A percentile compares a stretch with the other conserved stretches of the same genome.
Evolutionary conservation across 495 filamentous ascomycete species (phyloP).

Genomic region (Podospora anserina): DNA sequence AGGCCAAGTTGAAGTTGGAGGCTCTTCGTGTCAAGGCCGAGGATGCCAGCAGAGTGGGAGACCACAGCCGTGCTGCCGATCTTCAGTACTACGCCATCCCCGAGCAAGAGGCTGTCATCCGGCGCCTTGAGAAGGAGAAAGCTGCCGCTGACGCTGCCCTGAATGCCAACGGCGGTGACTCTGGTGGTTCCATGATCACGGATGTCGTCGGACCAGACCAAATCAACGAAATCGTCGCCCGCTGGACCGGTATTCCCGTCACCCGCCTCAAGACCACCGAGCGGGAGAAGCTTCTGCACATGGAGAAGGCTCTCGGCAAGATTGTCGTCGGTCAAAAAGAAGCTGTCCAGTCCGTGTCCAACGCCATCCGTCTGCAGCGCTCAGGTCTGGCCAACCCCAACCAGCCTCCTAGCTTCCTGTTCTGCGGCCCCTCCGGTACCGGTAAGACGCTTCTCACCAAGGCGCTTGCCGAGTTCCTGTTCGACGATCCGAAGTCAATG

Average conservation of each 20-base stretch:
- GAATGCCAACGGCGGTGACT: slow-evolving; percentile 55
- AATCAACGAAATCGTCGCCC: slow-evolving; percentile 96
- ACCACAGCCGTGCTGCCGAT: slow-evolving; percentile 80
- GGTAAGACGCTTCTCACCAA: slow-evolving; percentile 97
- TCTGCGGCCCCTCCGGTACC: slow-evolving; percentile 96
- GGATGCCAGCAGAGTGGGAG: slow-evolving; percentile 81
- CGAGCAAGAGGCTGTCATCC: slow-evolving; percentile 77
- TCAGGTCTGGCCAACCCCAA: slow-evolving; percentile 93
- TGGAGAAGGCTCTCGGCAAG: slow-evolving; percentile 82
- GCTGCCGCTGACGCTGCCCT: slow-evolving; percentile 70
- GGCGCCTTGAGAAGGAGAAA: slow-evolving; percentile 76
- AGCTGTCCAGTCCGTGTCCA: slow-evolving; percentile 89
- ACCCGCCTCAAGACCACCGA: slow-evolving; percentile 90
- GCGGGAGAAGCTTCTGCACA: slow-evolving; percentile 92
- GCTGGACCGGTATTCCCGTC: slow-evolving; percentile 96
- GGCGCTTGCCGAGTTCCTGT: slow-evolving; percentile 93
- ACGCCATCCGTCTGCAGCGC: slow-evolving; percentile 90
- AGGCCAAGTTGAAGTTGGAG: slow-evolving; percentile 94
- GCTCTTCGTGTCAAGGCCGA: slow-evolving; percentile 82
- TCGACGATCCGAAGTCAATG: slow-evolving; percentile 96
- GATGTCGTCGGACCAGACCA: slow-evolving; percentile 95
- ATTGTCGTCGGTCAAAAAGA: slow-evolving; percentile 91
- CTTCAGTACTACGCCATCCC: slow-evolving; percentile 96
- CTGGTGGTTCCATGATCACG: slow-evolving; percentile 69
- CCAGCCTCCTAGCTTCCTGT: slow-evolving; percentile 94